Evolutionary conservation across 805 yeast species (phyloP), one percentile per base, ranked within the genome.

Genomic region (Brettanomyces anomalus): DNA sequence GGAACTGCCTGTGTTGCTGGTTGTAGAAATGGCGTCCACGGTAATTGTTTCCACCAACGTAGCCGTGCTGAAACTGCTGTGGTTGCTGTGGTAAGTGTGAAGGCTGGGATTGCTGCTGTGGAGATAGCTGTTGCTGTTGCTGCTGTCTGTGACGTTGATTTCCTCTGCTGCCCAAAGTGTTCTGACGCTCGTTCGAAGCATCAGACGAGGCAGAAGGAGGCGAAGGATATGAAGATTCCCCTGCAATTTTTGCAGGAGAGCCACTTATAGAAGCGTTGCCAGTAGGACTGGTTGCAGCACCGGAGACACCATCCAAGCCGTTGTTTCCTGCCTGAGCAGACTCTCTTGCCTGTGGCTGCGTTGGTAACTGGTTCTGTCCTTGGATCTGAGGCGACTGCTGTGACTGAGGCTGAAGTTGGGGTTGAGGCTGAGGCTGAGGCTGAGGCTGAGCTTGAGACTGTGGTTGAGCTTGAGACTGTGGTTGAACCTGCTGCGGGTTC

Each of bases 1-100:
- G 59, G 17, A 50, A 54, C 33, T 56, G 62, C 32, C 57, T 52
- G 34, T 54, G 52, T 32, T 41, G 40, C 18, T 26, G 40, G 31
- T 28, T 43, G 33, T 40, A 20, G 43, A 31, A 31, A 15, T 36
- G 39, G 24, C 21, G 39, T 20, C 39, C 39, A 28, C 39, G 47
- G 42, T 46, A 49, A 28, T 44, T 46, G 37, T 41, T 53, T 36
- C 42, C 47, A 36, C 37, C 34, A 13, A 33, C 21, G 5, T 36
- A 36, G 13, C 37, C 37, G 5, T 44, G 41, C 30, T 43, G 54
- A 24, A 42, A 58, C 15, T 42, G 51, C 36, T 49, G 58, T 13
- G 31, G 49, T 36, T 46, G 53, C 43, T 41, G 53, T 10, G n/a
- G 42, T 17, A 39, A 43, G 33, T 37, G 53, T 2, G 15, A 38